These are phyloP conservation scores for Diutina pseudorugosa DNA, from an alignment of 1,139 yeast species.

Conservation along the genomic window DNA sequence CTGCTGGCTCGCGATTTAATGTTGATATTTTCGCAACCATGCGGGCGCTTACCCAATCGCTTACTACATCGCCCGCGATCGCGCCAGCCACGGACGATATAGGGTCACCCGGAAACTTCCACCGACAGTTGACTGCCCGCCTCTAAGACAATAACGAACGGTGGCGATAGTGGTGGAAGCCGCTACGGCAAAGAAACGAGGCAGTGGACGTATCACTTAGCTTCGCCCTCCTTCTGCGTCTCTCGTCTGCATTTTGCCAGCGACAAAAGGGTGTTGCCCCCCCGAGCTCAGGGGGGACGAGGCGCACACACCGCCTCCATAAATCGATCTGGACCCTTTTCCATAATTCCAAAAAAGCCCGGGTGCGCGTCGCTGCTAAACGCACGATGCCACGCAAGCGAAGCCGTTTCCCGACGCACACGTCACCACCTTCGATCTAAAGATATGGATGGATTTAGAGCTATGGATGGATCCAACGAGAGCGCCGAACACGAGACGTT, in stretches of 20 bases:
- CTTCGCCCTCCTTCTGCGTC: no score
- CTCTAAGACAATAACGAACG: no score
- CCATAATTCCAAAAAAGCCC: not conserved
- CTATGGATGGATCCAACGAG: not conserved
- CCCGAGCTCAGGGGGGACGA: no score
- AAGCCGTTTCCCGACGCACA: not conserved
- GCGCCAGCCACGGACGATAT: not conserved
- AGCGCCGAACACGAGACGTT: not conserved
- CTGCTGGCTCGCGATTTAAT: not conserved
- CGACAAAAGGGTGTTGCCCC: no score
- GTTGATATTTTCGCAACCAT: not conserved
- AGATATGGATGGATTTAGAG: not conserved
- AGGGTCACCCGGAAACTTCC: no score
- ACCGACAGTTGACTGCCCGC: no score
- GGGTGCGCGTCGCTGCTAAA: not conserved
- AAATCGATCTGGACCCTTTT: not conserved
- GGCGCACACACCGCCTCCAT: not conserved
- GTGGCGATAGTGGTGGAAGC: no score
- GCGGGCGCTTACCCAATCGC: not conserved
- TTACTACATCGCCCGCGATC: not conserved
- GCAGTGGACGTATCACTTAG: no score
- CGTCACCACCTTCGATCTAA: not conserved
- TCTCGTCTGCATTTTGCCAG: no score
- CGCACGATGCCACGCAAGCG: not conserved
- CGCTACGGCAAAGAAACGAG: no score